Percentiles rank a stretch among this genome's conserved stretches.
These are phyloP conservation scores for Rhizopus stolonifer DNA, from an alignment of 371 early-diverging fungal species.

Conservation along the genomic window DNA sequence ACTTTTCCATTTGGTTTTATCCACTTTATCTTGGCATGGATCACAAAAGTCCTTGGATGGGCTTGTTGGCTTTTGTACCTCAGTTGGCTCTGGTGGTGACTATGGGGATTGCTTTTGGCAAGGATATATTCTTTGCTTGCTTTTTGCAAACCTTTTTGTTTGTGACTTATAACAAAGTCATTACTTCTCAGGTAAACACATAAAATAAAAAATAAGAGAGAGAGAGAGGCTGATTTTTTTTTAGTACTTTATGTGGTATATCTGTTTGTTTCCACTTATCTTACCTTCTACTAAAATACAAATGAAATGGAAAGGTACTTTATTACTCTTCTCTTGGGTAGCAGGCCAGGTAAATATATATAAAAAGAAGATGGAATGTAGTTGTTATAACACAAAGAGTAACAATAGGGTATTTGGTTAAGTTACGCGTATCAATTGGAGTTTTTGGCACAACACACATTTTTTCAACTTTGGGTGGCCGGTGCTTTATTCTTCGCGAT, in stretches of 20 bases:
- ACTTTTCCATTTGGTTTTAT: conserved; percentile 96
- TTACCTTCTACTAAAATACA: conserved; percentile 66
- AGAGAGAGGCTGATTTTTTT: background rate
- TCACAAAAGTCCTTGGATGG: conserved; percentile 32
- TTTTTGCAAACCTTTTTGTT: conserved; percentile 95
- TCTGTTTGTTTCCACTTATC: conserved; percentile 86
- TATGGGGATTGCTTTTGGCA: conserved; percentile 70
- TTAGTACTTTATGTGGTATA: conserved; percentile 98
- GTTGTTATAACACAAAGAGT: conserved; percentile 4
- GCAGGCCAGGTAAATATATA: conserved; percentile 53
- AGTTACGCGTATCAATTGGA: conserved; percentile 83
- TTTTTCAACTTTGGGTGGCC: conserved; percentile 71
- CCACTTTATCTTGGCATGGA: conserved; percentile 81
- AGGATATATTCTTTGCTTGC: conserved; percentile 83
- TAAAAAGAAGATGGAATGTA: background rate
- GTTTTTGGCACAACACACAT: conserved; percentile 82
- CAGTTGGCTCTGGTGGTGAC: conserved; percentile 63
- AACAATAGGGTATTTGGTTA: conserved; percentile 79
- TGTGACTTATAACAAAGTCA: conserved; percentile 96
- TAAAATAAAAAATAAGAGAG: background rate
- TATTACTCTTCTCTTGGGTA: conserved; percentile 72
- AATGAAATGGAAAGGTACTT: conserved; percentile 56
- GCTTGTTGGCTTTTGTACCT: conserved; percentile 74
- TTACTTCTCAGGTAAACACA: conserved; percentile 89
- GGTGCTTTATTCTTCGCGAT: conserved; percentile 66